Base-by-base conservation (phyloP, 192 early-diverging fungal species). In the Coemansia sp. region DNA sequence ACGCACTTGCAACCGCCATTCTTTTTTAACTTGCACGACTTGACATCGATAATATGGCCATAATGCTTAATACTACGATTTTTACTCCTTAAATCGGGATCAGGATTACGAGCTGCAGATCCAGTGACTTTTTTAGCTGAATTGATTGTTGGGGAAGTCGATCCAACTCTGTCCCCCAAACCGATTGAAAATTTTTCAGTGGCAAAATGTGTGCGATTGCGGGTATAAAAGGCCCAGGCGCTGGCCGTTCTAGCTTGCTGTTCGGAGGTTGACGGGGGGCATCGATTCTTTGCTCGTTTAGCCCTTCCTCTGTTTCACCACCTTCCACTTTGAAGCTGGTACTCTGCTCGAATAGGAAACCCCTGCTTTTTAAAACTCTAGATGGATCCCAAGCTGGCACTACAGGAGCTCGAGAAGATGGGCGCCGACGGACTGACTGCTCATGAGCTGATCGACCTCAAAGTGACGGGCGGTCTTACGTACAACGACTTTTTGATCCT, bases 401-500 rank as follows among this genome's bases (percentile, higher is more conserved):
- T 70, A 48, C 69, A 73, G 50, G 74, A 76, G 60, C 80, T 82
- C 55, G 80, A 69, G 56, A 76, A 77, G 65, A 63, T 62, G 43
- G 80, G 70, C 61, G 54, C 60, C 50, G 97, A 98, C 83, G 97
- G 97, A 17, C 86, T 96, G 56, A 83, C 92, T 14, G 92, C 86
- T 48, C 84, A 83, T 63, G 87, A 94, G 69, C 82, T 98, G 32
- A 88, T 98, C 67, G 90, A 96, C 73, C 85, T 87, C 60, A 69
- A 86, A 61, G 63, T 83, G 23, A 86, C 86, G 39, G 94, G 93
- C 63, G 96, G 96, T 24, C 83, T 98, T 62, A 98, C 97, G 59
- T 98, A 98, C 87, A 98, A 97, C 84, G 97, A 98, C 83, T 95
- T 98, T 65, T 79, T 98, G 83, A 88, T 98, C 71, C 84, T 98